phyloP scores from a whole-genome alignment of 306 rosid genomes.

The Senna siamea region DNA sequence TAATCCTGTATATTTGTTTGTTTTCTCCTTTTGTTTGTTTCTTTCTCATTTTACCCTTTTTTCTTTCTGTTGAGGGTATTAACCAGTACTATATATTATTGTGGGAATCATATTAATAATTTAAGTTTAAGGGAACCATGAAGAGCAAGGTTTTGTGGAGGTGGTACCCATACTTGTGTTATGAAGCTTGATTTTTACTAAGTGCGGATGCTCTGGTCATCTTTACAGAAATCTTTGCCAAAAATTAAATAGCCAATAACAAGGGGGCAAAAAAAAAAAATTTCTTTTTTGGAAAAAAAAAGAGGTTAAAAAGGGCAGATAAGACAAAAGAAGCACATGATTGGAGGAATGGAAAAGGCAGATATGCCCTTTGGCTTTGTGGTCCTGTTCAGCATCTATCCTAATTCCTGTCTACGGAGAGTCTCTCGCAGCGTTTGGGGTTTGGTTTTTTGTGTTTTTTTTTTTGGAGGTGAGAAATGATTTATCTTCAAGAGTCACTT shows the following conservation, averaged over 20 bases:
- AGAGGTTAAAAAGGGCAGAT: constrained; percentile 29
- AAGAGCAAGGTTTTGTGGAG: constrained; percentile 20
- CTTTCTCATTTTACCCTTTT: not conserved
- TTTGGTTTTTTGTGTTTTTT: constrained; percentile 40
- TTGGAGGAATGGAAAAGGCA: not conserved
- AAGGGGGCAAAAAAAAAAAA: constrained; percentile 25
- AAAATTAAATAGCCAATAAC: constrained; percentile 40
- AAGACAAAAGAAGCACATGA: constrained; percentile 39
- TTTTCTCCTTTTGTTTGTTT: constrained; percentile 12
- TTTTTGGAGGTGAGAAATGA: not conserved
- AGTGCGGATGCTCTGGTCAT: constrained; percentile 13
- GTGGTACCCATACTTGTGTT: constrained; percentile 33
- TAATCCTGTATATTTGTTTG: too few relatives aligned
- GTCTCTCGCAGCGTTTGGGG: constrained; percentile 14
- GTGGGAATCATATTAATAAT: too few relatives aligned
- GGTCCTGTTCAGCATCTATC: constrained; percentile 46
- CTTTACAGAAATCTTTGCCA: constrained; percentile 9
- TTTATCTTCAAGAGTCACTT: too few relatives aligned
- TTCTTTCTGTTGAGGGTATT: constrained; percentile 17
- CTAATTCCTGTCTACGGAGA: constrained; percentile 36
- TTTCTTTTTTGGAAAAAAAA: not conserved
- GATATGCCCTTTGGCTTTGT: constrained; percentile 37
- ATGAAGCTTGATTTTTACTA: constrained; percentile 42
- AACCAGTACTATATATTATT: too few relatives aligned
- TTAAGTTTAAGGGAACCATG: constrained; percentile 38